These are phyloP conservation scores for Betula pendula DNA, from an alignment of 306 rosid genomes.

Conservation along the genomic window DNA sequence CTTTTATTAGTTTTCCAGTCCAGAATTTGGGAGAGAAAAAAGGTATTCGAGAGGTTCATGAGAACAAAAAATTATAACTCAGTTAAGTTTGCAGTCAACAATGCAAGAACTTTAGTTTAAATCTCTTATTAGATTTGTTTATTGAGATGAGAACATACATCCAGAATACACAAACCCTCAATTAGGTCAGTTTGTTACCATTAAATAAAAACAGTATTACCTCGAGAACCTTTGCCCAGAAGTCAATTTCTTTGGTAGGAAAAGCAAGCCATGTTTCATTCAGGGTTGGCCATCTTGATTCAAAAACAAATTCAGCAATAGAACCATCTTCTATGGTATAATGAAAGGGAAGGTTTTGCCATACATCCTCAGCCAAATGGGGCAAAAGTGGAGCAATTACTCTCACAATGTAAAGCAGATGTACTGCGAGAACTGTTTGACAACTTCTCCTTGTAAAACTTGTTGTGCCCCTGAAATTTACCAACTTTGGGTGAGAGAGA, in stretches of 20 bases:
- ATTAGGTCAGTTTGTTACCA: background rate
- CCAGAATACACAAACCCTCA: constrained; percentile 4
- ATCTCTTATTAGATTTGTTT: background rate
- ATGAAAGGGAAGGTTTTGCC: constrained; percentile 96
- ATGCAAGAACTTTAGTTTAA: background rate
- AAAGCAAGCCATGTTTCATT: constrained; percentile 73
- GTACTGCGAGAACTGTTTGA: constrained; percentile 92
- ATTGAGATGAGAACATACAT: constrained; percentile 3
- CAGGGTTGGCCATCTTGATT: constrained; percentile 85
- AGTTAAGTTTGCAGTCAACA: background rate
- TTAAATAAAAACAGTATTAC: constrained; percentile 33
- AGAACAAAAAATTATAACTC: background rate
- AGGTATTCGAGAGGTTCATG: background rate
- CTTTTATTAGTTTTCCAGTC: background rate
- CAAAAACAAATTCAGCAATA: constrained; percentile 76
- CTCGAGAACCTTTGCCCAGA: constrained; percentile 91
- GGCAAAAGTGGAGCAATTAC: constrained; percentile 92
- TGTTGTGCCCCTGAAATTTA: constrained; percentile 65
- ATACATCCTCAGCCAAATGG: constrained; percentile 97
- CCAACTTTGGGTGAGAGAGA: constrained; percentile 1
- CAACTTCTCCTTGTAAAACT: constrained; percentile 92
- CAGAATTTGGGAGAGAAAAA: background rate
- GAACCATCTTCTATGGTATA: constrained; percentile 63
- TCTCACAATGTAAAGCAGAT: constrained; percentile 73
- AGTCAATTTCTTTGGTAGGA: constrained; percentile 64